A percentile compares a stretch with the other conserved stretches of the same genome.
Conservation (phyloP, 768 basidiomycete species). For the Coprinopsis strossmayeri region DNA sequence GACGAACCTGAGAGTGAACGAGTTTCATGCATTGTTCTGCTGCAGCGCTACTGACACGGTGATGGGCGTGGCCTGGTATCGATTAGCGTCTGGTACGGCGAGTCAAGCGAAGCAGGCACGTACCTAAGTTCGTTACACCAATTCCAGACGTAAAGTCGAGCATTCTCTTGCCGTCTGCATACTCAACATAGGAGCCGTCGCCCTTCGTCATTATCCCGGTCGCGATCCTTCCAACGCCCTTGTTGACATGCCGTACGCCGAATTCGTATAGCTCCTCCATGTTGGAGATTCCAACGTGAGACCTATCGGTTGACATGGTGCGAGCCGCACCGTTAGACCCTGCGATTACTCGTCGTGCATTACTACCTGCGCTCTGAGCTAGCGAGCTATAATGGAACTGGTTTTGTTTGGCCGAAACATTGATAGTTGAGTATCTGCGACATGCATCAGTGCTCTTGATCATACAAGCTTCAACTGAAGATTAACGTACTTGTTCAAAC, state of each 20-base stretch:
- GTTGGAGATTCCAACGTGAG: not conserved
- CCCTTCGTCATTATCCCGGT: constrained; percentile 60
- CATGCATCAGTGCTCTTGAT: not conserved
- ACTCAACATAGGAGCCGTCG: constrained; percentile 66
- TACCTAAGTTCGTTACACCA: constrained; percentile 81
- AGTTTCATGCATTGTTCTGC: constrained; percentile 82
- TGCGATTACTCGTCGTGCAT: not conserved
- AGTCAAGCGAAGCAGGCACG: no score
- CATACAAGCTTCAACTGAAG: not conserved
- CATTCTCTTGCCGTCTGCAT: constrained; percentile 64
- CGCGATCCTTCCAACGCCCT: constrained; percentile 38
- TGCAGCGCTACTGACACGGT: constrained; percentile 78
- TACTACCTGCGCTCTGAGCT: not conserved
- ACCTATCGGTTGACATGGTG: not conserved
- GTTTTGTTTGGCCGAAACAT: not conserved
- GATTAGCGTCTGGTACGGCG: no score
- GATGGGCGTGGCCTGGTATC: constrained; percentile 74
- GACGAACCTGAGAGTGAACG: constrained; percentile 66
- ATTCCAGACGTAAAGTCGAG: constrained; percentile 89
- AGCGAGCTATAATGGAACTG: not conserved
- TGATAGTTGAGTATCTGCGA: not conserved
- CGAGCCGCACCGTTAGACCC: not conserved
- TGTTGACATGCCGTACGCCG: constrained; percentile 39
- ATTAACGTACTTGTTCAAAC: not conserved
- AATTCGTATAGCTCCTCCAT: constrained; percentile 27